Conservation (phyloP, 179 eudicot species). For the Silene noctiflora region DNA sequence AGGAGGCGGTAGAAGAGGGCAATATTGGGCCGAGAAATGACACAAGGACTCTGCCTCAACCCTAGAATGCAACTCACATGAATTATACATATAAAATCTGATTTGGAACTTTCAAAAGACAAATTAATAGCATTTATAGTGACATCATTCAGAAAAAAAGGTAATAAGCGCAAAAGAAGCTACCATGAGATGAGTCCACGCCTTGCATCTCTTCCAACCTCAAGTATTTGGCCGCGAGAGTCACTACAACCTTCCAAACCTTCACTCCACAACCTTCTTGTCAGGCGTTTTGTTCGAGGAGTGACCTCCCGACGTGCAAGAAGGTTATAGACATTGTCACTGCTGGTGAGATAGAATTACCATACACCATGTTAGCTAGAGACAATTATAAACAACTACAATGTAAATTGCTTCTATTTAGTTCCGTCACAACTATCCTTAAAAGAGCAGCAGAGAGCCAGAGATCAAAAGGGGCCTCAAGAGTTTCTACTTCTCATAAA, state of each 20-base stretch:
- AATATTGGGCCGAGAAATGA: constrained; percentile 83
- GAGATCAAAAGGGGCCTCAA: background rate
- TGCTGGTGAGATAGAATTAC: constrained; percentile 26
- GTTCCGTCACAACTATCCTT: background rate
- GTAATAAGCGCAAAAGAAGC: background rate
- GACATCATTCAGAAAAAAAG: background rate
- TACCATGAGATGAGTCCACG: constrained; percentile 83
- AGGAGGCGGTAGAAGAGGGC: constrained; percentile 86
- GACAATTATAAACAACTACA: background rate
- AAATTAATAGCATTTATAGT: background rate
- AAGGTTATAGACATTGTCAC: constrained; percentile 62
- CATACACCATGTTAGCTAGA: constrained; percentile 14
- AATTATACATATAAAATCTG: constrained; percentile 6
- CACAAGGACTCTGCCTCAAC: constrained; percentile 78
- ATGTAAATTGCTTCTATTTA: background rate
- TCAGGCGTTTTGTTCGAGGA: constrained; percentile 54
- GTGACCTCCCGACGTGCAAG: constrained; percentile 76
- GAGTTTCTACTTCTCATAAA: background rate
- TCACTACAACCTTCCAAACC: constrained; percentile 31
- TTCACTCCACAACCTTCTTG: constrained; percentile 53
- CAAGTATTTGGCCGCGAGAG: constrained; percentile 34
- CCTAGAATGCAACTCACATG: constrained; percentile 41
- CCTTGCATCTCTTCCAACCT: constrained; percentile 58
- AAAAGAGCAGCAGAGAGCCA: too few relatives aligned
- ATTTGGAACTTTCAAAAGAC: background rate